Evolutionary conservation across 148 eudicot genomes (phyloP).

Genomic region (Spergularia marina): DNA sequence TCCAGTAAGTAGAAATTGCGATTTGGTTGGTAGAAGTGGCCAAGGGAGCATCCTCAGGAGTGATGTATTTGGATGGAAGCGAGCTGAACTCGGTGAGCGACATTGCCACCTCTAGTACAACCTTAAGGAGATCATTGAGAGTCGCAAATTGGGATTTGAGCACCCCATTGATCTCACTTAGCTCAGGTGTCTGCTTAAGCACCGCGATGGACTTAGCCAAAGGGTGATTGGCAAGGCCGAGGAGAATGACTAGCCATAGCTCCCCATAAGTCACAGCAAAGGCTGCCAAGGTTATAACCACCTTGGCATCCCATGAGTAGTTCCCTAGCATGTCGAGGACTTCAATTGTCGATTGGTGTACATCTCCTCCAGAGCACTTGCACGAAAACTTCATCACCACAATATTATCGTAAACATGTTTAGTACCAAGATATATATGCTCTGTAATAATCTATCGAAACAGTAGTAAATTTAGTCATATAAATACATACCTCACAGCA

Average conservation of each 20-base stretch:
- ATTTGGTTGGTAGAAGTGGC: slow-evolving; percentile 11
- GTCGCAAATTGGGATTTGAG: background rate
- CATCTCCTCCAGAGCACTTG: background rate
- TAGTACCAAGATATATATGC: background rate
- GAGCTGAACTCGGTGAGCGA: slow-evolving; percentile 9
- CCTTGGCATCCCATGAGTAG: slow-evolving; percentile 10
- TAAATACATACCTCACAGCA: slow-evolving; percentile 14
- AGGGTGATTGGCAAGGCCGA: slow-evolving; percentile 11
- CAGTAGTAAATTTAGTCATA: too few relatives aligned
- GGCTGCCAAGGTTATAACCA: slow-evolving; percentile 11
- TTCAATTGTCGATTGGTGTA: background rate
- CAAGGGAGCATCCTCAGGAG: slow-evolving; percentile 22
- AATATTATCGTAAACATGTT: background rate
- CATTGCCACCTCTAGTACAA: slow-evolving; percentile 12
- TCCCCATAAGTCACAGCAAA: slow-evolving; percentile 20
- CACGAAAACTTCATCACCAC: background rate
- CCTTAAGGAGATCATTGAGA: background rate
- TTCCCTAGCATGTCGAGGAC: slow-evolving; percentile 45
- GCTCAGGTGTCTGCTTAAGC: slow-evolving; percentile 18
- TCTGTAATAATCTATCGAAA: too few relatives aligned
- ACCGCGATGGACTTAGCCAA: slow-evolving; percentile 14
- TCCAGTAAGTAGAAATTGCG: slow-evolving; percentile 17
- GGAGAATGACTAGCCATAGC: slow-evolving; percentile 18
- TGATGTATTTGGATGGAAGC: slow-evolving; percentile 16
- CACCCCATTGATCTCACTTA: slow-evolving; percentile 17